Evolutionary conservation across 2,329 filamentous ascomycete genomes (phyloP), one percentile per base, ranked within the genome.

Genomic region (Botrytis sinoallii): DNA sequence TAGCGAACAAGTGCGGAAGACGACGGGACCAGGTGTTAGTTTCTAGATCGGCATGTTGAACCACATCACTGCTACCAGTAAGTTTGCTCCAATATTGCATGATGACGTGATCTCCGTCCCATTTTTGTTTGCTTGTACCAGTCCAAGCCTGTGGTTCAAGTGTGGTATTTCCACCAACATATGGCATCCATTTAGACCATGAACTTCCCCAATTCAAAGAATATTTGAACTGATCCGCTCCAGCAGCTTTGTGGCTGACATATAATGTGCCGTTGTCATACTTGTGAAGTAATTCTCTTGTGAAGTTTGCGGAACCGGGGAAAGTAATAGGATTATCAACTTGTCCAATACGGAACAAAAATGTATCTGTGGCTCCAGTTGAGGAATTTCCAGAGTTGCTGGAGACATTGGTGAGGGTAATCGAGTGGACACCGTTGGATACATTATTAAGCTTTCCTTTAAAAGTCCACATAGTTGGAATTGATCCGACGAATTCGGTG

Each of bases 1-100:
- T 88, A 66, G 88, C 85, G 78, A 88, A 90, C 18, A 91, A 81
- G 79, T 91, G 89, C 8, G 90, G 90, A 78, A 88, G 90, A 44
- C 87, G 85, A 69, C 89, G 83, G 16, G 83, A 82, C 8, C 81
- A 79, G 10, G 80, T 77, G 60, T 81, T 80, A 42, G 82, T 82
- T 59, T 82, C 83, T 32, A 86, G 77, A 80, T 91, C 89, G 55
- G 86, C 87, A 77, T 91, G 86, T 78, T 91, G 88, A 18, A 88
- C 81, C 76, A 90, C 88, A 75, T 85, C 84, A 77, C 87, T 89
- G 75, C 88, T 90, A 10, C 88, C 88, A 32, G 87, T 84, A 70
- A 88, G 82, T 71, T 84, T 84, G 78, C 85, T 89, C 86, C 86
- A 92, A 79, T 91, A 92, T 77, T 91, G 88, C 38, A 91, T 85